phyloP scores from a whole-genome alignment of 805 yeast species.

The Candida maris region DNA sequence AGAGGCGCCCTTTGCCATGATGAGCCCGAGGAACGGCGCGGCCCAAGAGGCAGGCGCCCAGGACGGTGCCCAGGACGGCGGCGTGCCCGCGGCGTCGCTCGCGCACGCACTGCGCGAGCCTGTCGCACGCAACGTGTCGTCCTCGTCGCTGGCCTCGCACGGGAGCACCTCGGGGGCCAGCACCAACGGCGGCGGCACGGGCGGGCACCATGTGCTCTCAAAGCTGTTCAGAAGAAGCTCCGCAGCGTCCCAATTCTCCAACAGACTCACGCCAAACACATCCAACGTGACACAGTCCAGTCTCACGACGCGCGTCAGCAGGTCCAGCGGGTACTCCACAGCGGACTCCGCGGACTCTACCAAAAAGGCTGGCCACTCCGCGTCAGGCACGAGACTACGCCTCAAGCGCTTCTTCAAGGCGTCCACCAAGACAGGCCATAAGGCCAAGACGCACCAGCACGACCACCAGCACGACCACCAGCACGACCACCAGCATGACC shows the following conservation, averaged over 20 bases:
- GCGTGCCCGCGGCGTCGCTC: background rate
- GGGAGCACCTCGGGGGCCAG: conserved; percentile 7
- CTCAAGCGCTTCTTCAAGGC: conserved; percentile 45
- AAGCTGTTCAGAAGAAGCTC: conserved; percentile 14
- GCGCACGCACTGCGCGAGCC: background rate
- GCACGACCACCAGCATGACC: conserved; percentile 19
- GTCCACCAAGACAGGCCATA: conserved; percentile 7
- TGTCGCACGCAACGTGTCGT: conserved; percentile 13
- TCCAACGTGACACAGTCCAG: conserved; percentile 15
- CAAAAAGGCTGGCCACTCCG: conserved; percentile 1
- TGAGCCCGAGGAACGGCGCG: too few species aligned
- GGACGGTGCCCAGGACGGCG: too few species aligned
- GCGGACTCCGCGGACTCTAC: conserved; percentile 16
- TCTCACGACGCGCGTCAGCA: conserved; percentile 15
- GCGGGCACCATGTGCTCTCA: conserved; percentile 15
- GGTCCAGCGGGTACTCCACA: conserved; percentile 15
- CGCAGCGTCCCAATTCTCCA: conserved; percentile 6
- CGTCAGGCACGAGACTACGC: conserved; percentile 22
- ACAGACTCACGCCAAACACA: conserved; percentile 1
- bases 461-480: conserved; percentile 17
- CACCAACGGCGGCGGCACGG: conserved; percentile 5
- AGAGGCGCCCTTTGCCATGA: too few species aligned
- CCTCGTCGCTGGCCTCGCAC: conserved; percentile 14
- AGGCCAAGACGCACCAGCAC: conserved; percentile 15
- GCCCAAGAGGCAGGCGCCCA: too few species aligned